Percentiles rank a stretch among this genome's conserved stretches.
Conservation (phyloP, 805 yeast species). For the Cyberlindnera bimundalis region DNA sequence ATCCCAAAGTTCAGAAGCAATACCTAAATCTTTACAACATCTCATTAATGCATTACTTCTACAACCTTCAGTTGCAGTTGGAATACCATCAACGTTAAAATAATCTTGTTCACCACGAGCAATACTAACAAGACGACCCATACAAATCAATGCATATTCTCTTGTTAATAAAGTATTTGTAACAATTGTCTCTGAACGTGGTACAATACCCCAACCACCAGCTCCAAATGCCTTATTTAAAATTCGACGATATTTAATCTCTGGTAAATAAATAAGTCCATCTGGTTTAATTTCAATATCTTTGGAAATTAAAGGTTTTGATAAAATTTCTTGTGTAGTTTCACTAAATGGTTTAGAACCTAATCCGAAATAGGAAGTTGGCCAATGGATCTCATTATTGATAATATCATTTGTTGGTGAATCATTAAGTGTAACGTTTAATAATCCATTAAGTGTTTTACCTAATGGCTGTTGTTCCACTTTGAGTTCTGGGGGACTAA, state of each 20-base stretch:
- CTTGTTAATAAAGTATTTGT: conserved; percentile 76
- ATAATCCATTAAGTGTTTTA: conserved; percentile 18
- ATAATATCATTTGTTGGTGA: conserved; percentile 16
- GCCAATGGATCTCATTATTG: conserved; percentile 57
- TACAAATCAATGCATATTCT: conserved; percentile 84
- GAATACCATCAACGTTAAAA: conserved; percentile 79
- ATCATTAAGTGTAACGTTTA: conserved; percentile 23
- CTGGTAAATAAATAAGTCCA: conserved; percentile 88
- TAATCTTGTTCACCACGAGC: conserved; percentile 97
- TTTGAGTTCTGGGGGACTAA: no score
- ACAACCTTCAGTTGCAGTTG: conserved; percentile 97
- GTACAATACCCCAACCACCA: conserved; percentile 98
- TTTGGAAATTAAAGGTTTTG: conserved; percentile 56
- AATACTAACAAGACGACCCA: conserved; percentile 83
- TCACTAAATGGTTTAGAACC: conserved; percentile 74
- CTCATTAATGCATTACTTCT: conserved; percentile 96
- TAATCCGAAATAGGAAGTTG: conserved; percentile 81
- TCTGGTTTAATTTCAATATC: conserved; percentile 96
- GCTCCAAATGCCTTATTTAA: conserved; percentile 93
- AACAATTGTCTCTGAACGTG: conserved; percentile 79
- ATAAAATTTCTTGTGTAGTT: conserved; percentile 55
- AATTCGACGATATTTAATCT: conserved; percentile 89
- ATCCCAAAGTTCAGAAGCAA: conserved; percentile 97
- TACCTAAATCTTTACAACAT: conserved; percentile 95
- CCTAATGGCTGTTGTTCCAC: no score